Conservation (phyloP, 805 yeast species). For the Kuraishia hungarica region DNA sequence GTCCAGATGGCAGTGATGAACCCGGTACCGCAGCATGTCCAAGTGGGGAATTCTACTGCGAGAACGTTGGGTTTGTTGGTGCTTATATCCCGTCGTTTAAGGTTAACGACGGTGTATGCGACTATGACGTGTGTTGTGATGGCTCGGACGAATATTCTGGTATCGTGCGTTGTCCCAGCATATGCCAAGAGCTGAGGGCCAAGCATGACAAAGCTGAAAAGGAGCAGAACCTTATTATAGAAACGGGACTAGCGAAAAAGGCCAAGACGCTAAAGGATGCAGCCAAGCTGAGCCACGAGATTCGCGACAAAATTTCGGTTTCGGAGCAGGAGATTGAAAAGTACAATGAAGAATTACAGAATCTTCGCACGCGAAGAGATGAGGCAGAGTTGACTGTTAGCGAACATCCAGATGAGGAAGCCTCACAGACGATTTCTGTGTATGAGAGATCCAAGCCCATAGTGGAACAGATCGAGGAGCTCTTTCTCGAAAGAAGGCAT, state of each 20-base stretch:
- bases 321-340: neutral
- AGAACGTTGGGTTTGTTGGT: constrained; percentile 62
- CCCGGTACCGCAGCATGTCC: constrained; percentile 89
- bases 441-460: neutral
- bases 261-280: constrained; percentile 22
- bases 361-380: constrained; percentile 17
- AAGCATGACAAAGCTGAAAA: constrained; percentile 22
- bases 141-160: constrained; percentile 73
- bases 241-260: constrained; percentile 27
- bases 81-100: constrained; percentile 53
- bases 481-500: neutral
- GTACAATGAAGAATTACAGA: constrained; percentile 10
- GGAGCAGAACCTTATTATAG: constrained; percentile 9
- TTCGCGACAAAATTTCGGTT: constrained; percentile 9
- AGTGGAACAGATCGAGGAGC: neutral
- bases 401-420: neutral
- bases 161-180: constrained; percentile 40
- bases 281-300: constrained; percentile 8
- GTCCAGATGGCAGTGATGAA: constrained; percentile 97
- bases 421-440: neutral
- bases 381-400: neutral
- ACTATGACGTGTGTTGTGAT: constrained; percentile 84
- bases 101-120: constrained; percentile 89
- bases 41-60: constrained; percentile 55
- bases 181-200: constrained; percentile 41